These are phyloP conservation scores for Hypomontagnella submonticulosa DNA, from an alignment of 495 filamentous ascomycete species.

Conservation along the genomic window DNA sequence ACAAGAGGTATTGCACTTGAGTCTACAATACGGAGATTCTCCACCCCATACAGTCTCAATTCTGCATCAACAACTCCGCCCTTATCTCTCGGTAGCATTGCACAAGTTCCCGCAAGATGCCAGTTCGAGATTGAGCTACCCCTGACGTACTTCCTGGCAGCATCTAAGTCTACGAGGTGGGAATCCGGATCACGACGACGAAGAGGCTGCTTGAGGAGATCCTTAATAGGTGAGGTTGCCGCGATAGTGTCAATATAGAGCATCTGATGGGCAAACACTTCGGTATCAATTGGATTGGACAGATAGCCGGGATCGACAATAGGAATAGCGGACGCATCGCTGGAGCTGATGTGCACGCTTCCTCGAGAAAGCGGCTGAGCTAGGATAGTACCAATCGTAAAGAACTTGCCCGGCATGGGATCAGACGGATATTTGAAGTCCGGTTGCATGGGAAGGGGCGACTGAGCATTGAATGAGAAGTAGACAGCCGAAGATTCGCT, in stretches of 20 bases:
- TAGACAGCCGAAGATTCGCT: too few relatives aligned
- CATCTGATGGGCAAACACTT: slow-evolving; percentile 55
- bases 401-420: slow-evolving; percentile 49
- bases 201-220: slow-evolving; percentile 13
- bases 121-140: slow-evolving; percentile 23
- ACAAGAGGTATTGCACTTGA: slow-evolving; percentile 48
- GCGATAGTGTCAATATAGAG: slow-evolving; percentile 19
- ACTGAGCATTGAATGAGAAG: too few relatives aligned
- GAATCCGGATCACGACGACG: neutral
- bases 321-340: slow-evolving; percentile 51
- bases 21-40: slow-evolving; percentile 51
- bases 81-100: slow-evolving; percentile 40
- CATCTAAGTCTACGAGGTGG: slow-evolving; percentile 5
- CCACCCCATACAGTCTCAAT: slow-evolving; percentile 39
- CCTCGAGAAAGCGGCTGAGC: too few relatives aligned
- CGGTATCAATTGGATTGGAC: slow-evolving; percentile 62
- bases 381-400: too few relatives aligned
- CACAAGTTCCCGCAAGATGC: slow-evolving; percentile 42
- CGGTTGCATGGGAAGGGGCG: too few relatives aligned
- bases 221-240: slow-evolving; percentile 16
- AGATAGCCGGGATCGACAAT: slow-evolving; percentile 66
- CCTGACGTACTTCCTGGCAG: slow-evolving; percentile 13
- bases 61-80: slow-evolving; percentile 38
- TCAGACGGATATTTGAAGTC: slow-evolving; percentile 1
- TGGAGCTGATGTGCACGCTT: slow-evolving; percentile 63